Evolutionary conservation across 2,329 filamentous ascomycete genomes (phyloP).

Genomic region (Hypoxylon sp.): DNA sequence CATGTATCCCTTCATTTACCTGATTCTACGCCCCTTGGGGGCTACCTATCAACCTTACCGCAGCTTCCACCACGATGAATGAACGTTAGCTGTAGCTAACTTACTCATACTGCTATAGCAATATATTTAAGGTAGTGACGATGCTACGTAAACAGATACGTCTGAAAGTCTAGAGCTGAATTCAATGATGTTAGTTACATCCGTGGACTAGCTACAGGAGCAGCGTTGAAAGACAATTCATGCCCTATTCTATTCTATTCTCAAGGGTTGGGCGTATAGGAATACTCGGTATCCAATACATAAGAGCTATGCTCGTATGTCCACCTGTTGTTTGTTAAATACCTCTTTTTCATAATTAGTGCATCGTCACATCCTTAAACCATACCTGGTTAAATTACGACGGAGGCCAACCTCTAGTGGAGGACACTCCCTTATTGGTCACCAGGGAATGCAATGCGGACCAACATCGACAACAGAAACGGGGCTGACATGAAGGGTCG

Average conservation of each 20-base stretch:
- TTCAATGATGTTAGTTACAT: constrained; percentile 10
- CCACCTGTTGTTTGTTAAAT: constrained; percentile 28
- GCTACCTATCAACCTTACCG: constrained; percentile 7
- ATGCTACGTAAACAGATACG: constrained; percentile 7
- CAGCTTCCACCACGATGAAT: background rate
- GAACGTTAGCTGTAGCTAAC: constrained; percentile 11
- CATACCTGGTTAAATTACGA: constrained; percentile 32
- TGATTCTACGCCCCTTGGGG: constrained; percentile 21
- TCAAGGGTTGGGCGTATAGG: constrained; percentile 1
- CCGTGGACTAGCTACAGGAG: background rate
- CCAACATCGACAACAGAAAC: constrained; percentile 39
- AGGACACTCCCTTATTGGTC: constrained; percentile 32
- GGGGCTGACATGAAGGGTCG: constrained; percentile 29
- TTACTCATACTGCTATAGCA: constrained; percentile 1
- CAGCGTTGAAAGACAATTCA: background rate
- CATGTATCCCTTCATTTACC: constrained; percentile 23
- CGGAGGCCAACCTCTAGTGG: constrained; percentile 20
- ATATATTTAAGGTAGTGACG: constrained; percentile 9
- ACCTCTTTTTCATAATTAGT: constrained; percentile 24
- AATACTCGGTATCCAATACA: constrained; percentile 18
- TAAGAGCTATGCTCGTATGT: constrained; percentile 3
- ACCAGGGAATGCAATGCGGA: constrained; percentile 24
- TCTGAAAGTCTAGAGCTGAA: background rate
- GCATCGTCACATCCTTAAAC: constrained; percentile 15
- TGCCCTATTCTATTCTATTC: constrained; percentile 5